These are phyloP conservation scores for Aureobasidium pullulans DNA, from an alignment of 2,329 filamentous ascomycete species.

Conservation along the genomic window DNA sequence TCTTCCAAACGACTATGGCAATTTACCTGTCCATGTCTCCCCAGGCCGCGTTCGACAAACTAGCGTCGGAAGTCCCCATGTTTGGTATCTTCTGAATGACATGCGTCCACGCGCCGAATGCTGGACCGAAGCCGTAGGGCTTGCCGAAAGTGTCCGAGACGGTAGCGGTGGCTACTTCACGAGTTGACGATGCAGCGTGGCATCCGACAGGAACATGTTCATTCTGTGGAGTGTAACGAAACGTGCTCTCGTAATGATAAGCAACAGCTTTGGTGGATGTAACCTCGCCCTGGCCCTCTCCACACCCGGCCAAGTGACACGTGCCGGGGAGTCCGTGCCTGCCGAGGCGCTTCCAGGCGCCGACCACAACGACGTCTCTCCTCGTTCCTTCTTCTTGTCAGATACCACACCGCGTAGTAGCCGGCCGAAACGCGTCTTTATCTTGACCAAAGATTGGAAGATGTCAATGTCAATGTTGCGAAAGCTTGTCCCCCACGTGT, in stretches of 20 bases:
- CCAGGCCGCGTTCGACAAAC: conserved; percentile 49
- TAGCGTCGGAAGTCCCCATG: conserved; percentile 18
- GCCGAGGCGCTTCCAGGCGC: background rate
- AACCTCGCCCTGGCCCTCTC: conserved; percentile 3
- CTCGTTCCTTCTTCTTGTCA: background rate
- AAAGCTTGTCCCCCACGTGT: background rate
- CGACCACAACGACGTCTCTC: background rate
- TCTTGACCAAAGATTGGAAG: background rate
- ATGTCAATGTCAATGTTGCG: background rate
- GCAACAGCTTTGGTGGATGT: background rate
- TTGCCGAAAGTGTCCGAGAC: background rate
- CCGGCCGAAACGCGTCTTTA: background rate
- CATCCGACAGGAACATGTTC: background rate
- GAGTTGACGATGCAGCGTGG: background rate
- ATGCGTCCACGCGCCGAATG: conserved; percentile 4
- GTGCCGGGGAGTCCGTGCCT: background rate
- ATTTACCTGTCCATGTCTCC: conserved; percentile 66
- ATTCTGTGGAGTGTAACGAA: conserved; percentile 9
- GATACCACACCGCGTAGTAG: background rate
- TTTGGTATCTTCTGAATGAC: conserved; percentile 8
- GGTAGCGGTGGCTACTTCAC: background rate
- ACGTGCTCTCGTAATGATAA: conserved; percentile 9
- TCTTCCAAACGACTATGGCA: background rate
- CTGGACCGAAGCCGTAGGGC: background rate
- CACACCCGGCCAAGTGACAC: background rate